phyloP scores from a whole-genome alignment of 345 rosid genomes.

The Boechera retrofracta region DNA sequence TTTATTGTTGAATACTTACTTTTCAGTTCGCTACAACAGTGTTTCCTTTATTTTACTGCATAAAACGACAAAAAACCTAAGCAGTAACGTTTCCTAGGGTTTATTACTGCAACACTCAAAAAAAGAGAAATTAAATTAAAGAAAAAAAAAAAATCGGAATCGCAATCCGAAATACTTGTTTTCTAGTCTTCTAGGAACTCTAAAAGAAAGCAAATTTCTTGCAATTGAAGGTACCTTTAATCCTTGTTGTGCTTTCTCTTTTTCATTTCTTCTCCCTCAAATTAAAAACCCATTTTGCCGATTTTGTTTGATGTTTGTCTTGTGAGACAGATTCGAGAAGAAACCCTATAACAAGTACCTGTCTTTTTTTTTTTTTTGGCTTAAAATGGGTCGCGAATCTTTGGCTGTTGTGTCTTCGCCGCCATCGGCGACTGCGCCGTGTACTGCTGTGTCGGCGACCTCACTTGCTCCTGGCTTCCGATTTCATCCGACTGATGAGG shows the following conservation, averaged over 20 bases:
- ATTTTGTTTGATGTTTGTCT: background rate
- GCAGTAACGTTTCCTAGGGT: slow-evolving; percentile 39
- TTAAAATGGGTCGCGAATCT: slow-evolving; percentile 49
- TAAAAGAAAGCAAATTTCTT: slow-evolving; percentile 60
- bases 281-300: slow-evolving; percentile 37
- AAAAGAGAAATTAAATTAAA: background rate
- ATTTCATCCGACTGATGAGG: slow-evolving; percentile 96
- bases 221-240: slow-evolving; percentile 72
- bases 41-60: slow-evolving; percentile 25
- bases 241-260: slow-evolving; percentile 5
- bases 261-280: slow-evolving; percentile 59
- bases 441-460: slow-evolving; percentile 47
- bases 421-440: slow-evolving; percentile 31
- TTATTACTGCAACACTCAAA: slow-evolving; percentile 27
- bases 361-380: background rate
- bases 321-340: slow-evolving; percentile 11
- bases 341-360: background rate
- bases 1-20: background rate
- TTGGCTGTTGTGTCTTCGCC: slow-evolving; percentile 31
- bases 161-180: slow-evolving; percentile 26
- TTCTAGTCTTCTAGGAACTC: slow-evolving; percentile 38
- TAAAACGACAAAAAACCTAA: slow-evolving; percentile 35
- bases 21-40: slow-evolving; percentile 25
- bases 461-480: slow-evolving; percentile 93
- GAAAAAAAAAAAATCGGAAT: slow-evolving; percentile 17